Conservation (phyloP, 768 basidiomycete genomes). For the Podaxis sp. region DNA sequence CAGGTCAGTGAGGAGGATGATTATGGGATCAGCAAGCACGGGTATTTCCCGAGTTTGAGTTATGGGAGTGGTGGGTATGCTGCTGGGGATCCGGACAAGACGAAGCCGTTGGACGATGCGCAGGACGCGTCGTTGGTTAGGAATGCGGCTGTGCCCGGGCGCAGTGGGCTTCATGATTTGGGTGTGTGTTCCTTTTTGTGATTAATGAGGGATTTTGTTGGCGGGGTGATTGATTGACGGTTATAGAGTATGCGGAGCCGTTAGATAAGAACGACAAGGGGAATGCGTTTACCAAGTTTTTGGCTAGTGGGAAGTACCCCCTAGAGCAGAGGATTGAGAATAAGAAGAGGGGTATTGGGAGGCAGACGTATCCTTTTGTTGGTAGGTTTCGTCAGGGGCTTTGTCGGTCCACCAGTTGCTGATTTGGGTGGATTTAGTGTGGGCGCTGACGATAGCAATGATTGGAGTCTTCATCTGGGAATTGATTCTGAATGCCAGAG, state of each 20-base stretch:
- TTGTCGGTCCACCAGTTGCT: neutral
- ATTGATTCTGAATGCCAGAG: conserved; percentile 68
- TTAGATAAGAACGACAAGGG: conserved; percentile 27
- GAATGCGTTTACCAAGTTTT: conserved; percentile 38
- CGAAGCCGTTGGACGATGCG: conserved; percentile 25
- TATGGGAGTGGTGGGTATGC: conserved; percentile 5
- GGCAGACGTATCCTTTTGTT: conserved; percentile 77
- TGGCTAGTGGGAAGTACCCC: conserved; percentile 56
- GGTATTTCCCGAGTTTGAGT: conserved; percentile 2
- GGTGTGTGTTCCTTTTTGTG: conserved; percentile 35
- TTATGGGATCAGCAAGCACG: too few species aligned
- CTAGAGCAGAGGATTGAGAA: conserved; percentile 82
- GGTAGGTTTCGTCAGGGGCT: conserved; percentile 41
- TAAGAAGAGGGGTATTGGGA: conserved; percentile 82
- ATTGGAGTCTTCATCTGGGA: conserved; percentile 80
- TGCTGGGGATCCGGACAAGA: neutral
- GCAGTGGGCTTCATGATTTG: conserved; percentile 50
- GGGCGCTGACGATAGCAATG: conserved; percentile 66
- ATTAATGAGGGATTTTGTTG: neutral
- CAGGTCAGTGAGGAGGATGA: conserved; percentile 1
- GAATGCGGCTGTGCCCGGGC: conserved; percentile 43
- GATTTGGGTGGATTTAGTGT: conserved; percentile 43
- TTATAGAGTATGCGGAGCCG: conserved; percentile 69
- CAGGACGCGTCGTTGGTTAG: conserved; percentile 43
- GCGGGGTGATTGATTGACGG: neutral